phyloP scores from a whole-genome alignment of 352 stramenopile genomes.

The Globisporangium iwayamae region DNA sequence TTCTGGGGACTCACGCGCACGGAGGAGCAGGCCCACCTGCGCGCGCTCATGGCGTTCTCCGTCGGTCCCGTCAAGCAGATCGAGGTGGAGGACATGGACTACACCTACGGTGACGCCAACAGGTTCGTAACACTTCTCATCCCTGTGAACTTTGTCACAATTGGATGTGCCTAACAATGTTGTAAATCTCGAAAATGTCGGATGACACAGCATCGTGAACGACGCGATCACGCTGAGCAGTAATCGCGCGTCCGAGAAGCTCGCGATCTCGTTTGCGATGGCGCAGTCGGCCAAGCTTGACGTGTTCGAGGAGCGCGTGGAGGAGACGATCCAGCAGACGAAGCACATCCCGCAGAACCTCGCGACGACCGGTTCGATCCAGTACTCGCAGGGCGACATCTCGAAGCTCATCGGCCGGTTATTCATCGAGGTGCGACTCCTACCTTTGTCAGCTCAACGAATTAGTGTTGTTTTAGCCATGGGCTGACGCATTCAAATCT shows the following conservation, averaged over 20 bases:
- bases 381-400: conserved; percentile 89
- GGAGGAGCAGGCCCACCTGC: conserved; percentile 77
- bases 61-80: conserved; percentile 74
- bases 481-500: conserved; percentile 13
- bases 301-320: conserved; percentile 89
- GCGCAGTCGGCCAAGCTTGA: conserved; percentile 92
- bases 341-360: conserved; percentile 89
- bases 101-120: conserved; percentile 69
- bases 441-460: background rate
- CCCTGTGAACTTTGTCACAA: no score
- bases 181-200: background rate
- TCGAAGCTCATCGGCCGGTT: conserved; percentile 90
- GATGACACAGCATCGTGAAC: conserved; percentile 43
- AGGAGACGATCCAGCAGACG: conserved; percentile 84
- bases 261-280: conserved; percentile 92
- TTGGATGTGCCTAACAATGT: background rate
- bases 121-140: conserved; percentile 14
- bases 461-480: background rate
- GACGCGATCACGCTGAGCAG: conserved; percentile 85
- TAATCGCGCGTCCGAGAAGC: conserved; percentile 82
- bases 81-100: conserved; percentile 90
- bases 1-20: conserved; percentile 87
- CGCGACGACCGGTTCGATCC: conserved; percentile 83
- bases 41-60: conserved; percentile 54
- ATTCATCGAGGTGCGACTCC: conserved; percentile 69